Conservation (phyloP, 2,329 filamentous ascomycete genomes). For the Basipetospora chlamydospora region DNA sequence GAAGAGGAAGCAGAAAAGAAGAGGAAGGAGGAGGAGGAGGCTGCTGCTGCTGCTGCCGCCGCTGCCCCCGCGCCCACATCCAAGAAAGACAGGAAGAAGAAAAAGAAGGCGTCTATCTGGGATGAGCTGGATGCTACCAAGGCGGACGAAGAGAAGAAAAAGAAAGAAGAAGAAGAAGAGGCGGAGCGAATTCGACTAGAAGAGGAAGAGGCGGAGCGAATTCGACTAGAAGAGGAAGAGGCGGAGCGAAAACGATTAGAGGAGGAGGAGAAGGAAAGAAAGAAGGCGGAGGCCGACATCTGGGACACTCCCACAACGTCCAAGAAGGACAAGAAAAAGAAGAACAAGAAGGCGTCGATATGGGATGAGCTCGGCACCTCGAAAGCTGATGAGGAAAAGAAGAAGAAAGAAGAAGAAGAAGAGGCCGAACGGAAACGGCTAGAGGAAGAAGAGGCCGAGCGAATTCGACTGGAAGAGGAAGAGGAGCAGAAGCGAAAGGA, state of each 20-base stretch:
- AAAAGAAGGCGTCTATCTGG: slow-evolving; percentile 13
- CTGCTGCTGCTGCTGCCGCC: slow-evolving; percentile 9
- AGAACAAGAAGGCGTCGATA: slow-evolving; percentile 14
- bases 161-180: slow-evolving; percentile 5
- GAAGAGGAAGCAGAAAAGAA: neutral
- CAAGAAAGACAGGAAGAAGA: slow-evolving; percentile 19
- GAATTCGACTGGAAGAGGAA: neutral
- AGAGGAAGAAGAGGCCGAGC: slow-evolving; percentile 4
- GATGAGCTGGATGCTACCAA: neutral
- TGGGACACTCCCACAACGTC: slow-evolving; percentile 10
- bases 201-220: slow-evolving; percentile 3
- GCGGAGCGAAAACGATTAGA: too few relatives aligned
- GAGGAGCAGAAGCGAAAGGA: too few relatives aligned
- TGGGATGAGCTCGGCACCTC: neutral
- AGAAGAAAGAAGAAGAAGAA: neutral
- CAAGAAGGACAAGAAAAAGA: slow-evolving; percentile 19
- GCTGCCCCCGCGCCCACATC: slow-evolving; percentile 10
- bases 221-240: slow-evolving; percentile 8
- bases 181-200: too few relatives aligned
- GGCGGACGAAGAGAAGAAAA: slow-evolving; percentile 6
- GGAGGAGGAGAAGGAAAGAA: neutral
- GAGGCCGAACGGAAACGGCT: too few relatives aligned
- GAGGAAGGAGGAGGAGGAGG: slow-evolving; percentile 1
- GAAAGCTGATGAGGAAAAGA: neutral
- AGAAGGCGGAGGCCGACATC: slow-evolving; percentile 5